A percentile compares a stretch with the other conserved stretches of the same genome.
phyloP scores from a whole-genome alignment of 1,139 yeast genomes.

The Hemisphaericaspora xylanilytica region DNA sequence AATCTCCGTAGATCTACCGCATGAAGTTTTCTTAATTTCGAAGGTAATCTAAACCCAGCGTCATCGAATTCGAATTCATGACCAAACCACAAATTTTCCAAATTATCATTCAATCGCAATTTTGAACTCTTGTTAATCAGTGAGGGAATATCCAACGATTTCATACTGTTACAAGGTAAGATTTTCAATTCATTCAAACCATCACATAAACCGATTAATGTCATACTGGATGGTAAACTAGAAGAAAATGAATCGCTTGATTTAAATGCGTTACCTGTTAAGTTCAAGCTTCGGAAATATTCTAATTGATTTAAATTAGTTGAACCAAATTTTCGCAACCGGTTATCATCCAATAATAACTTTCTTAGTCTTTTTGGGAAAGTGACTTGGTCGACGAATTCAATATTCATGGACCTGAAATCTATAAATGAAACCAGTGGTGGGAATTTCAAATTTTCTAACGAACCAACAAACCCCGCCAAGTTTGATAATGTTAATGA shows the following conservation, averaged over 20 bases:
- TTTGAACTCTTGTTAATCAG: conserved; percentile 1
- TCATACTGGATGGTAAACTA: conserved; percentile 6
- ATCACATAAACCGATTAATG: conserved; percentile 1
- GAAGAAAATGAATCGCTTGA: conserved; percentile 3
- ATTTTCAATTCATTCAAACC: conserved; percentile 1
- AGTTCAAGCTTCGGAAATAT: conserved; percentile 1
- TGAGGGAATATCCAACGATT: conserved; percentile 2
- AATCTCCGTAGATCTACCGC: not conserved
- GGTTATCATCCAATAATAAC: conserved; percentile 9
- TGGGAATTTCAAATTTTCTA: conserved; percentile 5
- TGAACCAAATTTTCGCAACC: conserved; percentile 1
- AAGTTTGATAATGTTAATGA: conserved; percentile 6
- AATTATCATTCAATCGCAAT: conserved; percentile 3
- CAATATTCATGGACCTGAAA: conserved; percentile 8
- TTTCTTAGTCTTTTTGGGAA: conserved; percentile 4
- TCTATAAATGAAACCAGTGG: conserved; percentile 2
- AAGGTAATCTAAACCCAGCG: conserved; percentile 4
- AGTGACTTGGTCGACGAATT: conserved; percentile 4
- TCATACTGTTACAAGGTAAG: conserved; percentile 6
- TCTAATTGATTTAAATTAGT: conserved; percentile 4
- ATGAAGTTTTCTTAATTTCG: not conserved
- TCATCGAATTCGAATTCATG: conserved; percentile 5
- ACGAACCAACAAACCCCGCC: conserved; percentile 5
- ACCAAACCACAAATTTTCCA: conserved; percentile 3
- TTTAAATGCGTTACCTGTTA: conserved; percentile 6